phyloP scores from a whole-genome alignment of 768 basidiomycete genomes.

The Rhizopogon vinicolor region DNA sequence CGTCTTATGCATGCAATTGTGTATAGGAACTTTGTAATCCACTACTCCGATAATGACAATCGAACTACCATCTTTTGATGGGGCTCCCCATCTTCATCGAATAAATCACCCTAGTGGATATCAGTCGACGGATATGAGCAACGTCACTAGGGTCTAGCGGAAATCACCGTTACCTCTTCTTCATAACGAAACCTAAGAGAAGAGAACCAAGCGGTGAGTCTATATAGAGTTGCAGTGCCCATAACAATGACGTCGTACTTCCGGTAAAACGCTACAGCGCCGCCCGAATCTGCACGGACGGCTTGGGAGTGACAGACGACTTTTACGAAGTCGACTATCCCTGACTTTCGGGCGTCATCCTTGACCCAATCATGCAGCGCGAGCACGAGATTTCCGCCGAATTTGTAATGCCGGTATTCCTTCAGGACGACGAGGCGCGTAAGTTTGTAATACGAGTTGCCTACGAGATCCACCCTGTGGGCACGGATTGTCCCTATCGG shows the following conservation, averaged over 20 bases:
- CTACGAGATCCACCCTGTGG: slow-evolving; percentile 29
- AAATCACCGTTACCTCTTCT: slow-evolving; percentile 46
- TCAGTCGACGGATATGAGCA: slow-evolving; percentile 10
- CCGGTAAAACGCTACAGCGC: slow-evolving; percentile 68
- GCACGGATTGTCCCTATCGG: slow-evolving; percentile 73
- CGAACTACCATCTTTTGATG: slow-evolving; percentile 78
- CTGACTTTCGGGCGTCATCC: slow-evolving; percentile 28
- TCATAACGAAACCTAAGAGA: slow-evolving; percentile 60
- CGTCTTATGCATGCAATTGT: slow-evolving; percentile 5
- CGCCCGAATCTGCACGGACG: slow-evolving; percentile 11
- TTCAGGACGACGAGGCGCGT: slow-evolving; percentile 65
- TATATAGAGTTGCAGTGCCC: slow-evolving; percentile 1
- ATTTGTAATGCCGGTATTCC: slow-evolving; percentile 55
- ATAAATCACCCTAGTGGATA: slow-evolving; percentile 56
- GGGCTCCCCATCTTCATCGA: slow-evolving; percentile 80
- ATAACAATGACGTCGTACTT: slow-evolving; percentile 41
- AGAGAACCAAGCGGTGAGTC: slow-evolving; percentile 10
- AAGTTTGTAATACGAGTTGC: slow-evolving; percentile 58
- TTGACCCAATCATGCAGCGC: slow-evolving; percentile 57
- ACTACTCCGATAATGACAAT: slow-evolving; percentile 38
- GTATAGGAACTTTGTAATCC: slow-evolving; percentile 19
- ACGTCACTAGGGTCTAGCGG: slow-evolving; percentile 4
- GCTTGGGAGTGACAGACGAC: slow-evolving; percentile 71
- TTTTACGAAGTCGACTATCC: slow-evolving; percentile 26
- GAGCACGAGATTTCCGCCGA: slow-evolving; percentile 65